A percentile compares a stretch with the other conserved stretches of the same genome.
Evolutionary conservation across 148 eudicot species (phyloP).

Genomic region (Drosera capensis): DNA sequence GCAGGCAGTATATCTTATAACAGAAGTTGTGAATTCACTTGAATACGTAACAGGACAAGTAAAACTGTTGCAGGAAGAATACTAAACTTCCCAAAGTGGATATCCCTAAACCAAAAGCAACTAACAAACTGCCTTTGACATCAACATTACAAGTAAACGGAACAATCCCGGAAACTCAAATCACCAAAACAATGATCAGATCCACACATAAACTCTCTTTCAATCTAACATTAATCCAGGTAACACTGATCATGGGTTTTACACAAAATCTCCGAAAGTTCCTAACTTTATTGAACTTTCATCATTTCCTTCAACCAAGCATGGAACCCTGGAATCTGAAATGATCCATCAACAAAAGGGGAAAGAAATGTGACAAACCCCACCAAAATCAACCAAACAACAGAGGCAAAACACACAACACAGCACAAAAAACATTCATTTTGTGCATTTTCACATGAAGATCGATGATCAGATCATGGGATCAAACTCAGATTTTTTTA

Average conservation of each 20-base stretch:
- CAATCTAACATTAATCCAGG: too few relatives aligned
- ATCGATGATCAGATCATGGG: neutral
- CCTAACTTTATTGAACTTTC: too few relatives aligned
- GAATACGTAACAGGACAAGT: neutral
- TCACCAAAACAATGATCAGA: neutral
- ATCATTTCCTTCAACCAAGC: too few relatives aligned
- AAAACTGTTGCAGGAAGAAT: neutral
- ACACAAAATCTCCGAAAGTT: too few relatives aligned
- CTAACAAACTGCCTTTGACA: neutral
- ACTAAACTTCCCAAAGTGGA: neutral
- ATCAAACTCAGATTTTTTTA: neutral
- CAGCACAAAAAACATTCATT: neutral
- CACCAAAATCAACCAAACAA: too few relatives aligned
- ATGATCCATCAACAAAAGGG: too few relatives aligned
- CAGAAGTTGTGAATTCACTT: neutral
- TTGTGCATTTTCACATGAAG: neutral
- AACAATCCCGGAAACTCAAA: neutral
- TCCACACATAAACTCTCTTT: too few relatives aligned
- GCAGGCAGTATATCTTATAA: neutral
- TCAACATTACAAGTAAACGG: neutral
- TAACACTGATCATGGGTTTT: neutral
- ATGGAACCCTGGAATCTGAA: too few relatives aligned
- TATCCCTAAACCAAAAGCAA: neutral
- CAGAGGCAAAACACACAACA: too few relatives aligned
- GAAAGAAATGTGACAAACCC: too few relatives aligned